Base-by-base conservation (phyloP, 2,329 filamentous ascomycete species). In the Venturia nashicola region DNA sequence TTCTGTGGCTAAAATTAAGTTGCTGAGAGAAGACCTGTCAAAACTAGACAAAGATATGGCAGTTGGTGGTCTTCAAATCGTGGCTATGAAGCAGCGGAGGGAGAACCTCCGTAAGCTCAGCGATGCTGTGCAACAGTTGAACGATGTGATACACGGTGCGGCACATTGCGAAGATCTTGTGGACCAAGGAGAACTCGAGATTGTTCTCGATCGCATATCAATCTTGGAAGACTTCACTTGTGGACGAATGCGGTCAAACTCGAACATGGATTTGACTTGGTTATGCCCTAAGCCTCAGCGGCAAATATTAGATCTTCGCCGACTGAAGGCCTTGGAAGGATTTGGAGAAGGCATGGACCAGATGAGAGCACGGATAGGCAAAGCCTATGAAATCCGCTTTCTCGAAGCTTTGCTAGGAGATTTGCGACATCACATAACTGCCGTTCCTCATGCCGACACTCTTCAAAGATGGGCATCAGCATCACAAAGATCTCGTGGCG, bases 41-140 rank as follows among this genome's bases (percentile, higher is more conserved):
- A 85, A 85, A 46, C 80, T 99, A 6, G 94, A 99, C 71, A 82
- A 88, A 64, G 91, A 97, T 69, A 90, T 97, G 74, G 93, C 91
- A 1, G 78, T 90, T 3, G 90, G 86, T 39, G 94, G 94, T 0
- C 75, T 99, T 39, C 87, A 94, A 68, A 87, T 97, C 64, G 87
- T 96, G 4, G 88, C 92, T 66, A 86, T 96, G 72, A 85, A 90
- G 68, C 84, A 89, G 61, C 84, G 90, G 62, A 84, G 88, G 69
- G 89, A 96, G 69, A 99, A 99, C 71, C 76, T 97, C 5, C 83
- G 87, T 65, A 89, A 90, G 73, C 79, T 99, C 18, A 87, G 89
- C 39, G 86, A 91, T 71, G 89, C 92, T 1, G 89, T 96, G 2
- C 81, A 87, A 68, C 94, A 99, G 72, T 81, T 99, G 32, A 86